These are phyloP conservation scores for Cadophora gregata DNA, from an alignment of 2,329 filamentous ascomycete genomes.

Conservation along the genomic window DNA sequence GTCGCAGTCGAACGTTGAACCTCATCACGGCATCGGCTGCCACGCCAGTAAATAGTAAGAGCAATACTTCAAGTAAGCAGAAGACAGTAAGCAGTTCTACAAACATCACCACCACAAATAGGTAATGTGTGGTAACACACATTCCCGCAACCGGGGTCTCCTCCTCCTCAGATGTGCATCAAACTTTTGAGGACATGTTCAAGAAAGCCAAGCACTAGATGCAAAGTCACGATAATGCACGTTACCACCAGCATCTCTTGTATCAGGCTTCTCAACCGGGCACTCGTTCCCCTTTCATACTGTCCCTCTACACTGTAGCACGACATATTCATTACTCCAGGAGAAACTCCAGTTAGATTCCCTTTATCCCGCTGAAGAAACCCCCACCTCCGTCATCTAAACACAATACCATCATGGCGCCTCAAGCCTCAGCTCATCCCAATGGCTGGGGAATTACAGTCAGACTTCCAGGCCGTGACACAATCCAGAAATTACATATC, in stretches of 20 bases:
- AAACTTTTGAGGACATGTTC: background rate
- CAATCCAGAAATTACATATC: background rate
- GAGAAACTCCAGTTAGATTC: background rate
- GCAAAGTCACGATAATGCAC: background rate
- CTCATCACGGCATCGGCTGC: background rate
- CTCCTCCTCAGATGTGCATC: background rate
- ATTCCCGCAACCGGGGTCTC: background rate
- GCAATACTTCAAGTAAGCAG: background rate
- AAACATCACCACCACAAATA: background rate
- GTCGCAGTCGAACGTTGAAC: slow-evolving; percentile 3
- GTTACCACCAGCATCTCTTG: background rate
- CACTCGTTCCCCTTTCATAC: background rate
- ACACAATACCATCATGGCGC: background rate
- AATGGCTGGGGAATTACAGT: background rate
- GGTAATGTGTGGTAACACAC: slow-evolving; percentile 14
- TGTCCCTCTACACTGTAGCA: background rate
- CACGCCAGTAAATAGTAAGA: background rate
- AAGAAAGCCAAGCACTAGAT: too few relatives aligned
- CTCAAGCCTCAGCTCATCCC: background rate
- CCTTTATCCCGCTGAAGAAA: background rate
- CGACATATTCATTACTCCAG: background rate
- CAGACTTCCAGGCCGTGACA: background rate
- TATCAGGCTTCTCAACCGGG: background rate
- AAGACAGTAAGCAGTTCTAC: background rate
- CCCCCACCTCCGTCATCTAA: background rate